Percentiles rank a stretch among this genome's conserved stretches.
Evolutionary conservation across 225 moss, liverwort and hornwort genomes (phyloP).

Genomic region (Marchantia polymorpha): DNA sequence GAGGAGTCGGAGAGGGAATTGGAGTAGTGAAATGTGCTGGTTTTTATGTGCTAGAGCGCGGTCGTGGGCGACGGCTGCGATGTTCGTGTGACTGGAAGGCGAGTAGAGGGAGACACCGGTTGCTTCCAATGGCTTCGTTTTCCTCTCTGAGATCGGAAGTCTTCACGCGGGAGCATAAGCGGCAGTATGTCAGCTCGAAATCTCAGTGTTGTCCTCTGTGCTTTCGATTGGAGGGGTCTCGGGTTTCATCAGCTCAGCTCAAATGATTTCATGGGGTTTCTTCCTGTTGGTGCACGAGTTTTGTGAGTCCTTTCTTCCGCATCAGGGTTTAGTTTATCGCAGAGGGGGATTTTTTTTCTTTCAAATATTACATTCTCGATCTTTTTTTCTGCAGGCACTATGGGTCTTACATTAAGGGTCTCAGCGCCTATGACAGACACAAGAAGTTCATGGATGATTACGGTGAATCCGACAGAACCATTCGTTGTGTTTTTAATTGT

Average conservation of each 20-base stretch:
- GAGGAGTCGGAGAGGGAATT: not conserved
- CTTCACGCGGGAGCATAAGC: conserved; percentile 38
- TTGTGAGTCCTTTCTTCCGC: not conserved
- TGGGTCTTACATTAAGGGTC: conserved; percentile 47
- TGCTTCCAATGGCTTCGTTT: conserved; percentile 39
- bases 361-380: not conserved
- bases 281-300: not conserved
- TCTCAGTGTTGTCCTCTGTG: not conserved
- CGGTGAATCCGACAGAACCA: conserved; percentile 12
- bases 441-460: conserved; percentile 52
- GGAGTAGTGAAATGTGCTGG: not conserved
- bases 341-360: not conserved
- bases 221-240: not conserved
- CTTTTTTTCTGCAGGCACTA: conserved; percentile 35
- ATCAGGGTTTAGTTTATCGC: not conserved
- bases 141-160: conserved; percentile 40
- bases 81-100: not conserved
- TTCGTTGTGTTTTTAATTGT: not conserved
- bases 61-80: not conserved
- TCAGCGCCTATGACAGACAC: conserved; percentile 49
- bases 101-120: not conserved
- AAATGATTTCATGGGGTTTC: not conserved
- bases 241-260: not conserved
- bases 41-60: no score
- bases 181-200: conserved; percentile 33